Evolutionary conservation across 2,329 filamentous ascomycete genomes (phyloP).

Genomic region (Coniella vitis): DNA sequence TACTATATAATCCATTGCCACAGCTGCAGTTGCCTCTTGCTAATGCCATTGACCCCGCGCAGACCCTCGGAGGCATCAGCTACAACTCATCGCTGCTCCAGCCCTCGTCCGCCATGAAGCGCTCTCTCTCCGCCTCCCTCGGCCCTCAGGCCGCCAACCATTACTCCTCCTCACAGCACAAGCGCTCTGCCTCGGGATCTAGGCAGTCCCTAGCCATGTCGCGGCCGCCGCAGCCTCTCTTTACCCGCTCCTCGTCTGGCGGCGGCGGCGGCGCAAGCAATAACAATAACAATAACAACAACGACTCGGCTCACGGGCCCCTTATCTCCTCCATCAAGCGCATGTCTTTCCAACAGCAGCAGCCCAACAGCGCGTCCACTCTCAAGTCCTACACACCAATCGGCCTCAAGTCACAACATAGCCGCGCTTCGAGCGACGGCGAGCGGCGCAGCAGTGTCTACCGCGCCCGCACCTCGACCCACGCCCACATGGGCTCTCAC

Average conservation of each 20-base stretch:
- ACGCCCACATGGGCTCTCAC: constrained; percentile 59
- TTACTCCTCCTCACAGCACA: constrained; percentile 64
- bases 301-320: constrained; percentile 65
- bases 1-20: background rate
- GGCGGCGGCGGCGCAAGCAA: constrained; percentile 27
- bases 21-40: background rate
- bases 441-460: constrained; percentile 78
- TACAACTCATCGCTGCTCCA: constrained; percentile 82
- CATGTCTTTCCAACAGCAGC: constrained; percentile 63
- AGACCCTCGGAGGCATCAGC: constrained; percentile 83
- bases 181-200: constrained; percentile 74
- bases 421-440: constrained; percentile 43
- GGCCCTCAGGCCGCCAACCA: constrained; percentile 42
- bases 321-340: constrained; percentile 81
- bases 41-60: constrained; percentile 13
- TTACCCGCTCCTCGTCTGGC: constrained; percentile 78
- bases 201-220: constrained; percentile 79
- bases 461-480: constrained; percentile 59
- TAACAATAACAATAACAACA: constrained; percentile 26
- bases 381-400: constrained; percentile 66
- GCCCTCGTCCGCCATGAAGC: constrained; percentile 89
- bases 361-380: constrained; percentile 51
- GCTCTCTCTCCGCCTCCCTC: constrained; percentile 71
- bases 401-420: constrained; percentile 25
- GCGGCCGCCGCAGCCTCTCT: constrained; percentile 79